Evolutionary conservation across 2,329 filamentous ascomycete genomes (phyloP), one percentile per base, ranked within the genome.

Genomic region (Didymella segeticola): DNA sequence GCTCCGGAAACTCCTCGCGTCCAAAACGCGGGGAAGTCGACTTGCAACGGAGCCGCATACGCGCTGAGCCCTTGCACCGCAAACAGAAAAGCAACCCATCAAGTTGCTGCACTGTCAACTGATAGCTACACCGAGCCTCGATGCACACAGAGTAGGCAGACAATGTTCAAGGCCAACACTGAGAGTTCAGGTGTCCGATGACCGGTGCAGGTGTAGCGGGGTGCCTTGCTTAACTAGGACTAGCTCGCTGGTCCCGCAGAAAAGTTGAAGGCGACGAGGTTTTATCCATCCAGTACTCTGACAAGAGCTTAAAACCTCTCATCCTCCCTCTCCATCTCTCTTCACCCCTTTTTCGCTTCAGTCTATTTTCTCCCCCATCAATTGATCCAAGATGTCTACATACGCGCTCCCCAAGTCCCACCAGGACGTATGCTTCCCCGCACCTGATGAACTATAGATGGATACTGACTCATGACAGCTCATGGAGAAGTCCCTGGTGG

Each of bases 401-500:
- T 89, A 89, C 79, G 86, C 86, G 67, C 82, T 89, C 50, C 82
- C 86, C 58, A 77, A 85, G 75, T 80, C 84, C 74, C 86, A 89
- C 79, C 80, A 84, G 78, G 85, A 87, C 70, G 85, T 87, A 75
- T 73, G 83, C 55, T 47, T 78, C 60, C 56, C 66, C 63, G 53
- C 61, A 56, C 42, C 49, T 48, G 49, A 59, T 27, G 54, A 45
- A 53, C 43, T 53, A 43, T 54, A 25, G 43, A 31, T 34, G 25
- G 31, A 56, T 63, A 62, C 62, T 79, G 73, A 77, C 75, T 75
- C 71, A 75, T 50, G 43, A 68, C 69, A 96, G 92, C 88, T 98
- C 86, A 91, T 99, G 82, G 90, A 98, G 86, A 95, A 91, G 83
- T 89, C 91, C 77, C 87, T 99, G 70, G 81, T 93, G 71, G 91